Evolutionary conservation across 2,329 filamentous ascomycete species (phyloP).

Genomic region (Penicillium sp.): DNA sequence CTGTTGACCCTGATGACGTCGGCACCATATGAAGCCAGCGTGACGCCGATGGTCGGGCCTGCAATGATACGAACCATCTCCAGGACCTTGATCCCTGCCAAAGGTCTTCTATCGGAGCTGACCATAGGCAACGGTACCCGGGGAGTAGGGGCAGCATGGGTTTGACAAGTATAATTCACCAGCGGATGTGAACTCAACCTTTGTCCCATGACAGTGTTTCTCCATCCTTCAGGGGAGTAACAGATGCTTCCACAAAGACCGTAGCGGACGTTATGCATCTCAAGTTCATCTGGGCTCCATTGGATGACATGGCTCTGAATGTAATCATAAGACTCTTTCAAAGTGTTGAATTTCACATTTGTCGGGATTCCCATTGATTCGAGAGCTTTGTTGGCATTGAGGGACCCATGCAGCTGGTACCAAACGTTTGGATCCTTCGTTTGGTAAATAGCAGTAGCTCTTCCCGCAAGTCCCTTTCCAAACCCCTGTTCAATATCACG

Average conservation of each 20-base stretch:
- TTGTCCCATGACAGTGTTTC: constrained; percentile 48
- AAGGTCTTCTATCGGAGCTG: constrained; percentile 20
- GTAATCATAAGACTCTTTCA: constrained; percentile 24
- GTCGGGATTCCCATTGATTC: constrained; percentile 49
- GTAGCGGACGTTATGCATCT: constrained; percentile 44
- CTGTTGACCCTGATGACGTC: constrained; percentile 52
- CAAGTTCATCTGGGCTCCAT: constrained; percentile 45
- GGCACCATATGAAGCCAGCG: constrained; percentile 49
- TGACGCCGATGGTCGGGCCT: constrained; percentile 45
- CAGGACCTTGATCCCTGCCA: constrained; percentile 53
- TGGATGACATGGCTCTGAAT: constrained; percentile 31
- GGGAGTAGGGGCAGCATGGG: constrained; percentile 37
- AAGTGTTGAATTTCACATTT: constrained; percentile 7
- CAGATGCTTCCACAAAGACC: constrained; percentile 50
- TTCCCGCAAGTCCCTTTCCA: constrained; percentile 34
- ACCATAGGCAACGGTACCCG: constrained; percentile 26
- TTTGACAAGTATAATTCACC: constrained; percentile 42
- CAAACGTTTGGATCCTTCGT: constrained; percentile 49
- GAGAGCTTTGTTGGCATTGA: constrained; percentile 48
- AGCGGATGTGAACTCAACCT: constrained; percentile 45
- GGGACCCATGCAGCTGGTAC: constrained; percentile 56
- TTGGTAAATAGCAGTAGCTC: constrained; percentile 50
- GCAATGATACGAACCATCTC: constrained; percentile 44
- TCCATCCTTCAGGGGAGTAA: constrained; percentile 49
- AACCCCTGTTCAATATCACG: not conserved